Base-by-base conservation (phyloP, 129 eudicot genomes). In the Arctium lappa region DNA sequence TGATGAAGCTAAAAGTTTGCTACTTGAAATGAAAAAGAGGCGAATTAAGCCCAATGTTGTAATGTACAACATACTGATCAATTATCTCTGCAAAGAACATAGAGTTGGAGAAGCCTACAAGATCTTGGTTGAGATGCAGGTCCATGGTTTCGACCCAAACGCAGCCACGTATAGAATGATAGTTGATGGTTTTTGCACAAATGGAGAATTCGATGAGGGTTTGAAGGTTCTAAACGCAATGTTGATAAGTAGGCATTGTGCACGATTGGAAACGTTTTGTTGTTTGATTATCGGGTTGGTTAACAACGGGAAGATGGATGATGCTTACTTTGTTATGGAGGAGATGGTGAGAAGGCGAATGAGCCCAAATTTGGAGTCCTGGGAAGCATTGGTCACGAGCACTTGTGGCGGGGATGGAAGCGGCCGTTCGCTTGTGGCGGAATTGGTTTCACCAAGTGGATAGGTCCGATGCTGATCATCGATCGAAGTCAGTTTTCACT, bases 111-210 rank as follows among this genome's bases (percentile, higher is more conserved):
- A 95, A 81, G 97, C 92, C 6, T 95, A 95, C 73, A 93, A 88
- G 79, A 76, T 93, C 6, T 85, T 95, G 72, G 97, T 91, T 39
- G 93, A 90, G 53, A 95, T 95, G 99, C 93, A 90, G 77, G 84
- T 91, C 15, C 70, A 73, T 10, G 97, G 98, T 31, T 90, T 90
- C 63, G 88, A 91, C 71, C 97, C 99, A 29, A 95, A 90, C 86
- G 99, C 98, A 37, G 89, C 92, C 34, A 87, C 98, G 0, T 95
- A 90, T 79, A 95, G 99, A 75, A 95, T 76, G 91, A 81, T 91
- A 83, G 93, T 91, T 77, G 98, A 95, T 83, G 94, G 95, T 16
- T 95, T 93, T 88, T 86, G 93, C 81, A 87, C 80, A 65, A 53
- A 46, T 8, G 90, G 87, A 13, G 92, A 95, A n/a, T 91, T 87